Percentiles rank a stretch among this genome's conserved stretches.
These are phyloP conservation scores for Aspergillus ochraceus DNA, from an alignment of 2,329 filamentous ascomycete genomes.

Conservation along the genomic window DNA sequence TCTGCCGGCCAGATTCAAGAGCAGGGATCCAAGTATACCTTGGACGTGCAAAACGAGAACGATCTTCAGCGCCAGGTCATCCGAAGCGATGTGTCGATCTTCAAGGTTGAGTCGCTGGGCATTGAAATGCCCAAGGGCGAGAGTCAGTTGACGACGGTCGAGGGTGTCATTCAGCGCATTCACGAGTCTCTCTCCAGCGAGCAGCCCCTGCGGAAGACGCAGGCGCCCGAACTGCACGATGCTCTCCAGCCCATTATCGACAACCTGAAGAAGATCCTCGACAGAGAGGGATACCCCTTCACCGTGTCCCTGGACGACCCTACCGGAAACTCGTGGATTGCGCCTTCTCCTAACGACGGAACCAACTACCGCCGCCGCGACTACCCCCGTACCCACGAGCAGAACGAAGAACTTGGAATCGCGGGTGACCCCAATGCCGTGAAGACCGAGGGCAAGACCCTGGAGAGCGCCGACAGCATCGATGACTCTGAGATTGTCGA, in stretches of 20 bases:
- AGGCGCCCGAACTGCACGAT: conserved; percentile 73
- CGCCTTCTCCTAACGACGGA: conserved; percentile 74
- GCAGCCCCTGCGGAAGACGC: conserved; percentile 77
- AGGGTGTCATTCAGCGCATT: conserved; percentile 78
- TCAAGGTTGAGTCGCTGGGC: conserved; percentile 88
- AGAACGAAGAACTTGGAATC: conserved; percentile 84
- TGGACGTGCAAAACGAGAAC: conserved; percentile 68
- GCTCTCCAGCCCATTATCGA: conserved; percentile 77
- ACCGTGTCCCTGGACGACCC: conserved; percentile 85
- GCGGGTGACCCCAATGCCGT: conserved; percentile 46
- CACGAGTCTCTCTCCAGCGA: conserved; percentile 77
- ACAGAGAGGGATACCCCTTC: conserved; percentile 80
- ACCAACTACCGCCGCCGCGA: conserved; percentile 88
- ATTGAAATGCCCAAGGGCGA: conserved; percentile 89
- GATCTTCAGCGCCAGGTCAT: conserved; percentile 87
- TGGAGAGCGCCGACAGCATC: conserved; percentile 48
- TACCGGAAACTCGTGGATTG: conserved; percentile 94
- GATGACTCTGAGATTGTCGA: conserved; percentile 81
- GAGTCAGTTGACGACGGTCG: conserved; percentile 89
- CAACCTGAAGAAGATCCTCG: conserved; percentile 73
- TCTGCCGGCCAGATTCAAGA: conserved; percentile 89
- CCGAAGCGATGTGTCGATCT: conserved; percentile 82
- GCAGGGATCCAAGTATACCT: conserved; percentile 78
- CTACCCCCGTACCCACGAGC: conserved; percentile 77
- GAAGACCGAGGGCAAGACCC: conserved; percentile 23